Base-by-base conservation (phyloP, 768 basidiomycete species). In the Chlorophyllum brunneum region DNA sequence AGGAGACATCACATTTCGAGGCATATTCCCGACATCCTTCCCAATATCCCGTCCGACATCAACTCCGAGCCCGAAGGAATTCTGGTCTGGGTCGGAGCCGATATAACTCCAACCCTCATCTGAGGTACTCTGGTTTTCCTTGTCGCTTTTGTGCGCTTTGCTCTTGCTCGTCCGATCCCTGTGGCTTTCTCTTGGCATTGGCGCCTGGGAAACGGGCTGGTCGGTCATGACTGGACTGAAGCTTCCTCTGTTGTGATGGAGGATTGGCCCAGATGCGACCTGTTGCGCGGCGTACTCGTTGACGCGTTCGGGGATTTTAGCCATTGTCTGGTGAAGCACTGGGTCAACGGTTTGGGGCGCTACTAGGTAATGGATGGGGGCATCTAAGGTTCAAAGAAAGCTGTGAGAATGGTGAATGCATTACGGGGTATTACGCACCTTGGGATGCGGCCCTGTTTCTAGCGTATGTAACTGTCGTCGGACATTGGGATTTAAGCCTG, bases 1-100 rank as follows among this genome's bases (percentile, higher is more conserved):
- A 29, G 61, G 60, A 1, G 61, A 58, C 29, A 58, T 54, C 16
- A 62, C 47, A 9, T 51, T 58, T n/a, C 61, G 63, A 4, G 63
- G 61, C 18, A 65, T 54, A 44, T 68, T 67, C 15, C 55, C 54
- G 38, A 78, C 43, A 31, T 80, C 71, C 55, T 80, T 85, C 8
- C 77, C 78, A 63, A 78, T 73, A 53, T 81, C 79, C 56, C 73
- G 76, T 6, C 41, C 58, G n/a, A 59, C 69, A 56, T 66, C 62
- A 34, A 72, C 61, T 31, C 68, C 71, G 24, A 68, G 65, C 7
- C 69, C 70, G 37, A 67, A 41, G 55, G 61, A 31, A 18, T 39
- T 46, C 15, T 62, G 65, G 15, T 60, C 64, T 36, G 67, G 67
- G 31, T 70, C 70, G 4, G 62, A 61, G 33, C 58, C 64, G 36